Evolutionary conservation across 2,329 filamentous ascomycete genomes (phyloP).

Genomic region (Fusarium redolens): DNA sequence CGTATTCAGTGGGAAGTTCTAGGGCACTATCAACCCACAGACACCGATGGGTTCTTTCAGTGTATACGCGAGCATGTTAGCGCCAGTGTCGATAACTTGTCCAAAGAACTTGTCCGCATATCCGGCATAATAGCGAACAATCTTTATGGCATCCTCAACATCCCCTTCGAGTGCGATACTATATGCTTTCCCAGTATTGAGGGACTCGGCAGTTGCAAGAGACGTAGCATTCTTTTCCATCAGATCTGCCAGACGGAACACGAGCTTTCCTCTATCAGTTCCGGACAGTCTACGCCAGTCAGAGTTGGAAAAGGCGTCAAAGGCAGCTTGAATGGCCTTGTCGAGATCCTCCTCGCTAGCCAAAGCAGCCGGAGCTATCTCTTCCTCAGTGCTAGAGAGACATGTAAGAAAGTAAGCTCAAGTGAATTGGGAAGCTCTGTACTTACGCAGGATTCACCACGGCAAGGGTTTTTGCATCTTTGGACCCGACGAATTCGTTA

Average conservation of each 20-base stretch:
- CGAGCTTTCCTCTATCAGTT: neutral
- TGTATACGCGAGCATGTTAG: neutral
- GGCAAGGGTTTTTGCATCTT: neutral
- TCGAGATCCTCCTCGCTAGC: neutral
- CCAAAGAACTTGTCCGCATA: neutral
- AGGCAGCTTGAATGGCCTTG: neutral
- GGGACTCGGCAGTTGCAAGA: neutral
- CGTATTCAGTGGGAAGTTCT: neutral
- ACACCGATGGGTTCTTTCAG: neutral
- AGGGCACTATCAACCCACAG: neutral
- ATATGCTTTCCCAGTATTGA: neutral
- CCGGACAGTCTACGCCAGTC: neutral
- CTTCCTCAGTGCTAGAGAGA: neutral
- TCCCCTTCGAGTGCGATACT: neutral
- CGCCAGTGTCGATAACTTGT: neutral
- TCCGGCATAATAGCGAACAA: neutral
- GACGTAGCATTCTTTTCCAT: neutral
- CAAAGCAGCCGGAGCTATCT: neutral
- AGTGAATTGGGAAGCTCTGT: neutral
- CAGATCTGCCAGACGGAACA: neutral
- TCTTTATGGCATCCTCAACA: neutral
- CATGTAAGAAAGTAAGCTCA: neutral
- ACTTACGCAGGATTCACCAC: neutral
- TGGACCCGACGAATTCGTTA: neutral
- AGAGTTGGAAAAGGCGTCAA: neutral